Evolutionary conservation across 1,284 basidiomycete species (phyloP).

Genomic region (Pyrrhoderma noxium): DNA sequence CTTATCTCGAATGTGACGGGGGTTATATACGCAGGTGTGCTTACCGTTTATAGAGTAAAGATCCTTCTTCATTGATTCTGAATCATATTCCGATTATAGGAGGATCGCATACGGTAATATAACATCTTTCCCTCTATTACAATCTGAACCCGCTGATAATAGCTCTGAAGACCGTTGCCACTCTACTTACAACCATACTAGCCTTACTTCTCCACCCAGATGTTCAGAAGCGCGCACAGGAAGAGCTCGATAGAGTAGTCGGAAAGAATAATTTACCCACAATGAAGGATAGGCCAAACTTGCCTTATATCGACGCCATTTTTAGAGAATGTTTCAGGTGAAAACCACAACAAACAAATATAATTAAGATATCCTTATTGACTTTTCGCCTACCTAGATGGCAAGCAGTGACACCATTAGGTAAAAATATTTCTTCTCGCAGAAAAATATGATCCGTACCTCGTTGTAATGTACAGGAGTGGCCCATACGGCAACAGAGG

Average conservation of each 20-base stretch:
- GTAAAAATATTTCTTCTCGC: neutral
- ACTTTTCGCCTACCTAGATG: conserved; percentile 4
- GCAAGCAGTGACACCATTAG: conserved; percentile 10
- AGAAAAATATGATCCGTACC: neutral
- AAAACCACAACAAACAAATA: neutral
- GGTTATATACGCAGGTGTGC: conserved; percentile 7
- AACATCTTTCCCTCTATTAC: neutral
- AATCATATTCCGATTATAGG: conserved; percentile 2
- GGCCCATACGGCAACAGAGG: conserved; percentile 11
- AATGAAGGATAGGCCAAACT: conserved; percentile 46
- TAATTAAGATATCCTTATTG: neutral
- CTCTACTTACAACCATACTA: conserved; percentile 25
- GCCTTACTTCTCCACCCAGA: conserved; percentile 47
- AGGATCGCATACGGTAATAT: conserved; percentile 12
- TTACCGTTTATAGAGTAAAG: neutral
- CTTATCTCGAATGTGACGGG: neutral
- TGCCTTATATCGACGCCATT: conserved; percentile 57
- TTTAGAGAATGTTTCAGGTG: conserved; percentile 52
- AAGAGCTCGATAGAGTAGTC: conserved; percentile 55
- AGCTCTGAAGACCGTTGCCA: conserved; percentile 2
- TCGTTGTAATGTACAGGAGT: neutral
- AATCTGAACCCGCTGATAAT: neutral
- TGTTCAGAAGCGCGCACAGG: conserved; percentile 46
- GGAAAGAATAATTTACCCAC: conserved; percentile 53
- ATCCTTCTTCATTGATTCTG: neutral